These are phyloP conservation scores for Sordaria brevicollis DNA, from an alignment of 495 filamentous ascomycete genomes.

Conservation along the genomic window DNA sequence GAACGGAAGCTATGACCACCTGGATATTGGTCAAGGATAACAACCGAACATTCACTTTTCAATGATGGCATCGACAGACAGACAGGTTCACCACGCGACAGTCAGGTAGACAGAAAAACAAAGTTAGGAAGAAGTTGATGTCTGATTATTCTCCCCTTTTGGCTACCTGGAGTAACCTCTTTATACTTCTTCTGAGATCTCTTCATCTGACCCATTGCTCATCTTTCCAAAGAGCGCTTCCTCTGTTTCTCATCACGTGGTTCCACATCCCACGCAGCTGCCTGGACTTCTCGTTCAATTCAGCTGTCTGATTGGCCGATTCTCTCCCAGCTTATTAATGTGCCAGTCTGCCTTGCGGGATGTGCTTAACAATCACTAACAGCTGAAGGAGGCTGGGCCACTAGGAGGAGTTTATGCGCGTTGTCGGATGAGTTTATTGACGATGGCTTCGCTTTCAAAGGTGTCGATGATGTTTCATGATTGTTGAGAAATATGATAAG, in stretches of 20 bases:
- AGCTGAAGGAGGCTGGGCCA: neutral
- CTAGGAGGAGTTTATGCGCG: neutral
- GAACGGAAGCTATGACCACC: neutral
- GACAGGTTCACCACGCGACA: neutral
- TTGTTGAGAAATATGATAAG: neutral
- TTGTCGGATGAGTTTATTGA: neutral
- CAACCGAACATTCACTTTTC: neutral
- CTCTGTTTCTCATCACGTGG: conserved; percentile 8
- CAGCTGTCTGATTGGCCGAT: conserved; percentile 5
- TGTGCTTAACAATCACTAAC: neutral
- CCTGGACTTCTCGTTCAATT: conserved; percentile 10
- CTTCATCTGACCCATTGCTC: neutral
- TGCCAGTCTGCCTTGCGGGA: conserved; percentile 15
- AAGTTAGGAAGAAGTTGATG: neutral
- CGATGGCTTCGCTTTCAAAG: neutral
- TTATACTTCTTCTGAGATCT: neutral
- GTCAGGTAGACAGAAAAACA: neutral
- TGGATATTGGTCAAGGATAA: neutral
- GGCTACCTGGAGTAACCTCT: too few relatives aligned
- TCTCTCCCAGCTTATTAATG: conserved; percentile 9
- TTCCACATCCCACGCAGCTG: neutral
- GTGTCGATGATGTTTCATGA: neutral
- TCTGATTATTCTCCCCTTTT: too few relatives aligned
- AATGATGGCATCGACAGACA: neutral
- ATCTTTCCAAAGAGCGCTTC: neutral